Evolutionary conservation across 2,329 filamentous ascomycete genomes (phyloP), one percentile per base, ranked within the genome.

Genomic region (Simplicillium aogashimaense): DNA sequence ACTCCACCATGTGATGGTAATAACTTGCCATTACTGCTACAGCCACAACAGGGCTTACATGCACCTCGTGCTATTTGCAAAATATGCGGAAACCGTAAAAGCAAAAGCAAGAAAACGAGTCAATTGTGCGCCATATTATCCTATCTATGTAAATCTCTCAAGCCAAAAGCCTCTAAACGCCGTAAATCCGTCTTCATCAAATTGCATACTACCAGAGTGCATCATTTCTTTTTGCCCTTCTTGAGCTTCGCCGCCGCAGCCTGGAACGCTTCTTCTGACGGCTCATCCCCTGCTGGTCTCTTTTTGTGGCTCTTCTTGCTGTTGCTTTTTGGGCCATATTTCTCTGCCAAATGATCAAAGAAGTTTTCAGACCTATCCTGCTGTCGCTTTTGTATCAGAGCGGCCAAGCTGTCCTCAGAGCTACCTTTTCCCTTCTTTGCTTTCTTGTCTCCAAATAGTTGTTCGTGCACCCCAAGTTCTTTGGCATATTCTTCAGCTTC

Each of bases 401-500:
- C 84, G n/a, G 80, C 78, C 31, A 94, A 66, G 15, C 60, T 65
- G 28, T 69, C 66, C 50, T 77, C 73, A 0, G 71, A 68, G 53
- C 57, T 53, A 28, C 50, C 48, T 50, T 63, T 65, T 31, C 54
- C 59, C 38, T 58, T 57, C 41, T 65, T 67, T 29, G 63, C 67
- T 51, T 74, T 76, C 43, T 65, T 63, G 30, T 57, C 56, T 7
- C 66, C 75, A 48, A 81, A 83, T 20, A 86, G 56, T 56, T 83
- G 80, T 42, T 86, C 82, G 50, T 83, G 74, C 3, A 87, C 72
- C 3, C 84, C 84, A 3, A 90, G 58, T 58, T 90, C 77, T 58
- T 84, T 82, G 1, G 83, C 83, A 44, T 83, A 72, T 45, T 84
- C 78, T 55, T 83, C 78, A 0, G 89, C 87, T 59, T 90, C 83